phyloP scores from a whole-genome alignment of 2,329 filamentous ascomycete species.

The Chaetomiaceae sp. region DNA sequence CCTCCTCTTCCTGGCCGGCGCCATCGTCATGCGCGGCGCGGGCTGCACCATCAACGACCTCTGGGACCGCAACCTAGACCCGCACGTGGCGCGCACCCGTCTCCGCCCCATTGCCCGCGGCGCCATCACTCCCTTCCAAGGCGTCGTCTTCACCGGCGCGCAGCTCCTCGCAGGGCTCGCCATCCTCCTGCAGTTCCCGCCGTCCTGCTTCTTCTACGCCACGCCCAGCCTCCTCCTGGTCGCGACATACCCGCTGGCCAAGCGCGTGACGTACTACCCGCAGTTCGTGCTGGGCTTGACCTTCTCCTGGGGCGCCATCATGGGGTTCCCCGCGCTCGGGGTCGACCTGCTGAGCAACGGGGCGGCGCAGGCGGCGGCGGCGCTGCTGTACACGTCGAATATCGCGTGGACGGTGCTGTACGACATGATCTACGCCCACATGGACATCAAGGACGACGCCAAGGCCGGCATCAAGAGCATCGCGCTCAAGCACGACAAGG shows the following conservation, averaged over 20 bases:
- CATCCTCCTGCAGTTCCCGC: constrained; percentile 71
- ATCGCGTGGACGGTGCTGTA: constrained; percentile 84
- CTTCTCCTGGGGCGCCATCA: constrained; percentile 84
- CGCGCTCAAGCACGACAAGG: constrained; percentile 69
- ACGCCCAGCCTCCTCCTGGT: constrained; percentile 72
- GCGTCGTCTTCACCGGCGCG: constrained; percentile 66
- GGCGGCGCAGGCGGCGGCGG: constrained; percentile 61
- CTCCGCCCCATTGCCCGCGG: constrained; percentile 76
- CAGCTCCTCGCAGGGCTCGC: constrained; percentile 71
- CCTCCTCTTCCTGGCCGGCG: constrained; percentile 68
- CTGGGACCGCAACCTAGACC: constrained; percentile 84
- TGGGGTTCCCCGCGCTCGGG: constrained; percentile 82
- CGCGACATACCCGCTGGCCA: constrained; percentile 73
- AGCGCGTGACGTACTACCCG: constrained; percentile 82
- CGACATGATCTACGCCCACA: constrained; percentile 91
- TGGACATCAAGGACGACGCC: constrained; percentile 81
- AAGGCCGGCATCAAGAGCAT: constrained; percentile 89
- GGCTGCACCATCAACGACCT: constrained; percentile 89
- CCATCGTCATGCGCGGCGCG: constrained; percentile 80
- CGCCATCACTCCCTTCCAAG: constrained; percentile 68
- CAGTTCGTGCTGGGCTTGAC: constrained; percentile 78
- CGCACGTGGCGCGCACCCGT: constrained; percentile 70
- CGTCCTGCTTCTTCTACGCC: constrained; percentile 69
- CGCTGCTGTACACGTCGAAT: constrained; percentile 70
- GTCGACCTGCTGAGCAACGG: constrained; percentile 65